Percentiles rank a stretch among this genome's conserved stretches.
Conservation (phyloP, 2,329 filamentous ascomycete genomes). For the Sclerotinia glacialis region DNA sequence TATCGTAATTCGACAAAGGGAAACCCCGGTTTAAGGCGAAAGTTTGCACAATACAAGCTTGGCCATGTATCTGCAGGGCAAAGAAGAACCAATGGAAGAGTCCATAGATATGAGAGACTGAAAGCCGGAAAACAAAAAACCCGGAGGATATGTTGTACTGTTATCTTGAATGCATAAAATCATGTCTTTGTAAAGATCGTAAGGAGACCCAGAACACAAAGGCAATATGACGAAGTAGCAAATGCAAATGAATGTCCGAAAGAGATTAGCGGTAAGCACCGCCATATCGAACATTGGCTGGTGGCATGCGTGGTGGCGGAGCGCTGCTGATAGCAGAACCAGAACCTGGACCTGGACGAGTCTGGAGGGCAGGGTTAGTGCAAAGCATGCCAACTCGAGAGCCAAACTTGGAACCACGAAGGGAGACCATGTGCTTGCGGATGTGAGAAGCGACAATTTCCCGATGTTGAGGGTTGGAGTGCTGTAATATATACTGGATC, state of each 20-base stretch:
- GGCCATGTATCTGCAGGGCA: conserved; percentile 37
- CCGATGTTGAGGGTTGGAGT: conserved; percentile 81
- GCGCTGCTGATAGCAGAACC: conserved; percentile 58
- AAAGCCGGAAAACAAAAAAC: conserved; percentile 35
- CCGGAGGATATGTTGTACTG: conserved; percentile 38
- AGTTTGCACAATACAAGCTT: conserved; percentile 33
- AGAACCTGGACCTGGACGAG: conserved; percentile 80
- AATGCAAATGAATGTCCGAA: conserved; percentile 26
- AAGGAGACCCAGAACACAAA: conserved; percentile 34
- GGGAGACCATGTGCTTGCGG: conserved; percentile 98
- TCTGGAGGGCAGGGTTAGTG: conserved; percentile 87
- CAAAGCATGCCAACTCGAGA: conserved; percentile 98
- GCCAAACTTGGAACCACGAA: conserved; percentile 96
- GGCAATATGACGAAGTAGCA: conserved; percentile 34
- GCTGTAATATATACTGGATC: conserved; percentile 93
- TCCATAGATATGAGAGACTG: conserved; percentile 40
- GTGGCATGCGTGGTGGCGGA: conserved; percentile 52
- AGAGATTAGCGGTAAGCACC: conserved; percentile 54
- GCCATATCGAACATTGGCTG: conserved; percentile 55
- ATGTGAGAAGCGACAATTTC: conserved; percentile 93
- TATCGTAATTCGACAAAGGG: conserved; percentile 34
- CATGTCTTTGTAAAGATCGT: conserved; percentile 38
- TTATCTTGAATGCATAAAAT: conserved; percentile 36
- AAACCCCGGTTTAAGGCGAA: conserved; percentile 29
- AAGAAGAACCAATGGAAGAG: conserved; percentile 36